Conservation (phyloP, 805 yeast species). For the Candida insectalens region DNA sequence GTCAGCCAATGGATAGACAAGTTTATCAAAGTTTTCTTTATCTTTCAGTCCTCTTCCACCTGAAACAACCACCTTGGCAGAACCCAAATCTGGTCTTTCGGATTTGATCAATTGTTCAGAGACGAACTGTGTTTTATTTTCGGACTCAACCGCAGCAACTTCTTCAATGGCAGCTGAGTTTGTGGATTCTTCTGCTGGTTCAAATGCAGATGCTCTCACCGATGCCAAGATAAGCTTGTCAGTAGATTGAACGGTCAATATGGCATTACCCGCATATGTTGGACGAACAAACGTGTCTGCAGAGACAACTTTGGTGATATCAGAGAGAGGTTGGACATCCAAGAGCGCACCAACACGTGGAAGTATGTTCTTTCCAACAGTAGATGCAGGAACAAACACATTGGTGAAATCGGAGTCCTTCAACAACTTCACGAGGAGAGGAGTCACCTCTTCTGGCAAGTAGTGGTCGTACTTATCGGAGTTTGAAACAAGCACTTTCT, state of each 20-base stretch:
- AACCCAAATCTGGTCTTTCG: slow-evolving; percentile 84
- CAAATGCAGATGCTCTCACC: slow-evolving; percentile 80
- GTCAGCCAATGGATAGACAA: slow-evolving; percentile 77
- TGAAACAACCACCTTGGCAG: slow-evolving; percentile 73
- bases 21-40: slow-evolving; percentile 73
- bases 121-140: slow-evolving; percentile 49
- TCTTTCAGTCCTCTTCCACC: slow-evolving; percentile 94
- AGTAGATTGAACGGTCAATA: slow-evolving; percentile 64
- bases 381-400: slow-evolving; percentile 72
- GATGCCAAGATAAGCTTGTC: slow-evolving; percentile 64
- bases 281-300: slow-evolving; percentile 80
- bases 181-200: slow-evolving; percentile 25
- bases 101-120: slow-evolving; percentile 65
- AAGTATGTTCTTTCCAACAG: slow-evolving; percentile 76
- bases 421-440: slow-evolving; percentile 45
- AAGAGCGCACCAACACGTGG: slow-evolving; percentile 83
- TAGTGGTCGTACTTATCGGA: slow-evolving; percentile 54
- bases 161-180: slow-evolving; percentile 36
- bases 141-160: slow-evolving; percentile 29
- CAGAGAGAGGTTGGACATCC: slow-evolving; percentile 83
- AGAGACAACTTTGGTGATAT: slow-evolving; percentile 58
- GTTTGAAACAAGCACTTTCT: slow-evolving; percentile 48
- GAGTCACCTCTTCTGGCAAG: slow-evolving; percentile 74
- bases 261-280: slow-evolving; percentile 91
- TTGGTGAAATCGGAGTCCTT: slow-evolving; percentile 35